phyloP scores from a whole-genome alignment of 768 basidiomycete genomes.

The Amanita thiersii region DNA sequence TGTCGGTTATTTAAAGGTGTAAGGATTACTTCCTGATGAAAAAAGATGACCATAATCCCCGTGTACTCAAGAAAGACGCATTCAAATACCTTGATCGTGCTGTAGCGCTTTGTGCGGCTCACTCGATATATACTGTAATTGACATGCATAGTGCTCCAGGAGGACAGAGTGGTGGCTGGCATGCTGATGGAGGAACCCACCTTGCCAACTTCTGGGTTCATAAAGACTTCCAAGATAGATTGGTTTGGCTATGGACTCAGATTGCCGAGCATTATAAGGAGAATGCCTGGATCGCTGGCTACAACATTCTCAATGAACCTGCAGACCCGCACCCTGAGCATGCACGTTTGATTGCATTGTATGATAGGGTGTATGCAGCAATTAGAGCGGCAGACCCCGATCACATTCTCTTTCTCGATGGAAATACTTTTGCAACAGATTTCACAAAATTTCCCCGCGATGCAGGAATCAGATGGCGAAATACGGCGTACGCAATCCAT shows the following conservation, averaged over 20 bases:
- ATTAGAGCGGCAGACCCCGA: slow-evolving; percentile 64
- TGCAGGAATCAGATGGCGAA: slow-evolving; percentile 52
- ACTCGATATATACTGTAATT: slow-evolving; percentile 75
- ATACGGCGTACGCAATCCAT: slow-evolving; percentile 72
- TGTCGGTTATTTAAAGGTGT: background rate
- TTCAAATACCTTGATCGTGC: slow-evolving; percentile 83
- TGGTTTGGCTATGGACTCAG: slow-evolving; percentile 70
- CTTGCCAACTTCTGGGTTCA: slow-evolving; percentile 75
- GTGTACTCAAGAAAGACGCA: slow-evolving; percentile 63
- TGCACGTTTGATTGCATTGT: slow-evolving; percentile 55
- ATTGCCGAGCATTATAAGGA: slow-evolving; percentile 68
- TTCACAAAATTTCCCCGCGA: slow-evolving; percentile 70
- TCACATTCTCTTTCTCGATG: slow-evolving; percentile 75
- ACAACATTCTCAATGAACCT: slow-evolving; percentile 81
- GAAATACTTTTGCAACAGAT: slow-evolving; percentile 78
- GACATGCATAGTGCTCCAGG: slow-evolving; percentile 75
- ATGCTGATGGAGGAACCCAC: slow-evolving; percentile 63
- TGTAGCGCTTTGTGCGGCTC: slow-evolving; percentile 62
- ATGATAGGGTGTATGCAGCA: slow-evolving; percentile 59
- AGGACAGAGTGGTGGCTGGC: slow-evolving; percentile 77
- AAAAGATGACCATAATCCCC: slow-evolving; percentile 75
- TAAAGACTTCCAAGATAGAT: slow-evolving; percentile 79
- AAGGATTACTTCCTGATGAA: background rate
- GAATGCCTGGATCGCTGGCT: slow-evolving; percentile 81
- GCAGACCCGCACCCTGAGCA: slow-evolving; percentile 69